Evolutionary conservation across 2,329 filamentous ascomycete species (phyloP).

Genomic region (Arachnopeziza araneosa): DNA sequence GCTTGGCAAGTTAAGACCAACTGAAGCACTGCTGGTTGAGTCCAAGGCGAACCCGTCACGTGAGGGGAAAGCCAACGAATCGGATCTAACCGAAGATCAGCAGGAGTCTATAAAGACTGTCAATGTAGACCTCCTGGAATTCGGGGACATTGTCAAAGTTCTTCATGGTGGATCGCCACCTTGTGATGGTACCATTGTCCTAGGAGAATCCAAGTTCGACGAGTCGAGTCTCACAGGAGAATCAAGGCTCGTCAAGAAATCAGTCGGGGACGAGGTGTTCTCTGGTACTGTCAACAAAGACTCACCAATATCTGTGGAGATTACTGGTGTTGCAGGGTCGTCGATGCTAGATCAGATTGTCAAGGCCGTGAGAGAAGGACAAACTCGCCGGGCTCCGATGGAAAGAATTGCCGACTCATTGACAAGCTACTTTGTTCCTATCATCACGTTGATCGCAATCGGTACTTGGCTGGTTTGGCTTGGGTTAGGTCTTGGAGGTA

Average conservation of each 20-base stretch:
- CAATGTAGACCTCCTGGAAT: slow-evolving; percentile 57
- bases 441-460: slow-evolving; percentile 64
- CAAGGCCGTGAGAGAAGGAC: slow-evolving; percentile 69
- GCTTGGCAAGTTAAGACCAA: slow-evolving; percentile 71
- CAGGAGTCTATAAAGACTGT: slow-evolving; percentile 15
- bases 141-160: slow-evolving; percentile 69
- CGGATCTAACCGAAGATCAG: background rate
- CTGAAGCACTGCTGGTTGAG: slow-evolving; percentile 66
- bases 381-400: slow-evolving; percentile 69
- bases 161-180: slow-evolving; percentile 78
- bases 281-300: slow-evolving; percentile 72
- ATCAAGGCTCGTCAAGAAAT: slow-evolving; percentile 61
- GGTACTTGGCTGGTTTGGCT: slow-evolving; percentile 70
- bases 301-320: slow-evolving; percentile 52
- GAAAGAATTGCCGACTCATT: slow-evolving; percentile 68
- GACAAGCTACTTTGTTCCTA: slow-evolving; percentile 72
- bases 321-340: slow-evolving; percentile 59
- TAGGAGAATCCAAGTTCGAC: slow-evolving; percentile 67
- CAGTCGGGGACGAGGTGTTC: slow-evolving; percentile 57
- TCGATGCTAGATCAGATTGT: slow-evolving; percentile 81
- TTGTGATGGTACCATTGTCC: slow-evolving; percentile 66
- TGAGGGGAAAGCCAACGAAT: background rate
- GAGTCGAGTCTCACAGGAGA: slow-evolving; percentile 87
- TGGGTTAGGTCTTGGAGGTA: slow-evolving; percentile 52
- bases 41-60: slow-evolving; percentile 2